Base-by-base conservation (phyloP, 805 yeast genomes). In the Suhomyces canberraensis region DNA sequence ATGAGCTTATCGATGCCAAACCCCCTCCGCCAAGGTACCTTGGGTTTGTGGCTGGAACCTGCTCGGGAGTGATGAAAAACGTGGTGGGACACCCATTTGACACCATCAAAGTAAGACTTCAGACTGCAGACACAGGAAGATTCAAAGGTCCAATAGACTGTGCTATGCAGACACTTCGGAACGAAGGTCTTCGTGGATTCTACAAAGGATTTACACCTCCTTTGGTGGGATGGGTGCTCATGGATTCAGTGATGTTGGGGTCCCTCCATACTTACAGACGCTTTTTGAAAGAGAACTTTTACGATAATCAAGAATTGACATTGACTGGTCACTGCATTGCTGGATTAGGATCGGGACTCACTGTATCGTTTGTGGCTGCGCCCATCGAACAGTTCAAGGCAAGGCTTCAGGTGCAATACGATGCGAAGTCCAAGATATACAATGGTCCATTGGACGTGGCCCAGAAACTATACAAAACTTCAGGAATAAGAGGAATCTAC, bases 181-280 rank as follows among this genome's bases (percentile, higher is more conserved):
- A 79, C 18, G 96, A 89, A 56, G 96, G 96, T 3, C 44, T 81
- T 4, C 61, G 71, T 24, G 97, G 95, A 1, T 76, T 89, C 37
- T 89, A 87, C 56, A 79, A 88, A 48, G 97, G 97, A 0, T 87
- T 89, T 46, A 86, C 95, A 0, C 96, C 97, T 4, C 96, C 96
- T 1, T 69, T 89, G 46, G 78, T 86, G 15, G 97, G 96, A 0
- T 89, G 96, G 96, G 87, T 89, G 48, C 60, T 84, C 44, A 89
- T 89, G 96, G 97, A 89, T 55, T 79, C 90, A 3, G 87, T 87
- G 33, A 84, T 89, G 87, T 68, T 89, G 44, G 96, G 96, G 1
- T 82, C 93, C 4, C 64, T 88, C 37, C 93, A 86, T 49, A 76
- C 83, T 41, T 89, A 89, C 58, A 66, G 90, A 46, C 63, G 85